phyloP scores from a whole-genome alignment of 495 filamentous ascomycete species.

The Aspergillus bertholletiae region DNA sequence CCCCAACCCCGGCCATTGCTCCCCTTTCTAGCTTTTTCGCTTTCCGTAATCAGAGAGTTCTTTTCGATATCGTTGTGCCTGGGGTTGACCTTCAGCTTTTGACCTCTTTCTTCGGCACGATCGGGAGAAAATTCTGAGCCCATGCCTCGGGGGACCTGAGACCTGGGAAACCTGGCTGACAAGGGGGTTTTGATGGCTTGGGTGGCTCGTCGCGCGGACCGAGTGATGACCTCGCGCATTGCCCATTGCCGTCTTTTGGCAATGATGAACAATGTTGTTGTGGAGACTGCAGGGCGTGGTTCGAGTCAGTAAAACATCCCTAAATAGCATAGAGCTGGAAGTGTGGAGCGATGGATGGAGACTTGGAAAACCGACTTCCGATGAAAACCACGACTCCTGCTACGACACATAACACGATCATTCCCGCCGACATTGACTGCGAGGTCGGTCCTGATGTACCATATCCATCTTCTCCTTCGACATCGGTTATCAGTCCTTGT shows the following conservation, averaged over 20 bases:
- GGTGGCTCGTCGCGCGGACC: slow-evolving; percentile 42
- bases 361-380: slow-evolving; percentile 15
- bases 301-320: not conserved
- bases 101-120: not conserved
- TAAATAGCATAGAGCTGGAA: not conserved
- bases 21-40: not conserved
- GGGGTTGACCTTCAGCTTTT: not conserved
- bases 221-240: slow-evolving; percentile 42
- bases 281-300: slow-evolving; percentile 28
- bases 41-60: not conserved
- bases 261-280: slow-evolving; percentile 44
- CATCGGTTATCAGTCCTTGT: slow-evolving; percentile 9
- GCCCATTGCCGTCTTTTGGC: slow-evolving; percentile 53
- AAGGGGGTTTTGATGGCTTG: slow-evolving; percentile 24
- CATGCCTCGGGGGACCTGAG: not conserved
- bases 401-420: slow-evolving; percentile 23
- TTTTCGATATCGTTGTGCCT: not conserved
- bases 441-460: slow-evolving; percentile 13
- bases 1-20: not conserved
- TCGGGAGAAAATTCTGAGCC: not conserved
- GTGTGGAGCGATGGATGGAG: not conserved
- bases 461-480: slow-evolving; percentile 10
- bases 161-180: slow-evolving; percentile 18
- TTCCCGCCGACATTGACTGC: slow-evolving; percentile 9
- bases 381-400: slow-evolving; percentile 25